Percentiles rank a stretch among this genome's conserved stretches.
phyloP scores from a whole-genome alignment of 2,329 filamentous ascomycete species.

The Venturia effusa region DNA sequence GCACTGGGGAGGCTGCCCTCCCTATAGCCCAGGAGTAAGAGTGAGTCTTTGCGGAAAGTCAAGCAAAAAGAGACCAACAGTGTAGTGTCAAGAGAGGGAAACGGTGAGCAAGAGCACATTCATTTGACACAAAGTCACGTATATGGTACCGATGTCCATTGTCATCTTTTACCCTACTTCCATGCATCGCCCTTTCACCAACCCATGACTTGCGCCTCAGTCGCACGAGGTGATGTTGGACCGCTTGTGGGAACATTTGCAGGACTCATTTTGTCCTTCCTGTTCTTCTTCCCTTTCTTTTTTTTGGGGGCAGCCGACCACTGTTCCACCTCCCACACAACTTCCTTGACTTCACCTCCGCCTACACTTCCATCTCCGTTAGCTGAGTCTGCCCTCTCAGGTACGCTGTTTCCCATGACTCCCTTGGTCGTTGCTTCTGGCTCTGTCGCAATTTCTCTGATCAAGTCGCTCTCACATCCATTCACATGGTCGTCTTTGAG shows the following conservation, averaged over 20 bases:
- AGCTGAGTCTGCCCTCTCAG: background rate
- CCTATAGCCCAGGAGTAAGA: background rate
- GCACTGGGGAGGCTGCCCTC: constrained; percentile 38
- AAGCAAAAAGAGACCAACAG: background rate
- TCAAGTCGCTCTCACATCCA: background rate
- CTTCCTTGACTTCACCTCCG: background rate
- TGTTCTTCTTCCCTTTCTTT: background rate
- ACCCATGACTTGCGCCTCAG: background rate
- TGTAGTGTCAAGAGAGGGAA: background rate
- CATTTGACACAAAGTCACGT: background rate
- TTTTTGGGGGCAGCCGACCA: background rate
- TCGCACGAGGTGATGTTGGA: background rate
- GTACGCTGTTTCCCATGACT: background rate
- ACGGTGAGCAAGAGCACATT: background rate
- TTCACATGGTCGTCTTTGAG: background rate
- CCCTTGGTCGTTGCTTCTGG: background rate
- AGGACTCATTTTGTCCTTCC: background rate
- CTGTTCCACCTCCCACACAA: background rate
- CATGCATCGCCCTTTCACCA: background rate
- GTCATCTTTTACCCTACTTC: background rate
- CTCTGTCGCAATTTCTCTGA: background rate
- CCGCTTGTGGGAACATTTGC: background rate
- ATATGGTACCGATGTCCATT: background rate
- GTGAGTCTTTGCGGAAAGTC: background rate
- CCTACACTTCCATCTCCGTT: background rate